phyloP scores from a whole-genome alignment of 768 basidiomycete species.

The Pleurotus tuber-regium region DNA sequence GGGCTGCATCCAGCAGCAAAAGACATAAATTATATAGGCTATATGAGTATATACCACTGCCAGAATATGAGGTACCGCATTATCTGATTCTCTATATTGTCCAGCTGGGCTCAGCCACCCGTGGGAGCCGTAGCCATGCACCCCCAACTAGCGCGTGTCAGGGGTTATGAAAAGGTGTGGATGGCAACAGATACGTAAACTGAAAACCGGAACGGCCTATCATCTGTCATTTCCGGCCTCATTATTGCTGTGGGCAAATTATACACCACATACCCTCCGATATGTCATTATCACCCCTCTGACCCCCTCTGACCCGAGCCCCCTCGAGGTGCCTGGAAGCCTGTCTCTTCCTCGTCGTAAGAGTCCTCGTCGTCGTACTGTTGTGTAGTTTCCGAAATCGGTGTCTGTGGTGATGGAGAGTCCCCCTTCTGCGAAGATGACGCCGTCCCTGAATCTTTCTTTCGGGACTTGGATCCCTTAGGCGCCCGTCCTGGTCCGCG shows the following conservation, averaged over 20 bases:
- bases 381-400: constrained; percentile 28
- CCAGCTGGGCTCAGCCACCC: constrained; percentile 21
- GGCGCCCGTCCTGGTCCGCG: constrained; percentile 77
- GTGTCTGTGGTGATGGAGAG: constrained; percentile 17
- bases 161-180: constrained; percentile 40
- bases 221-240: constrained; percentile 39
- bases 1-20: too few species aligned
- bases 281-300: constrained; percentile 14
- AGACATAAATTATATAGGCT: neutral
- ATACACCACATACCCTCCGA: neutral
- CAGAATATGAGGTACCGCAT: neutral
- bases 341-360: constrained; percentile 27
- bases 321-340: constrained; percentile 23
- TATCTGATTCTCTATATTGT: neutral
- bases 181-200: constrained; percentile 54
- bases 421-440: constrained; percentile 9
- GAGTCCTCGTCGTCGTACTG: constrained; percentile 30
- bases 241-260: constrained; percentile 7
- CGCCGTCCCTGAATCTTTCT: constrained; percentile 24
- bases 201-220: constrained; percentile 8
- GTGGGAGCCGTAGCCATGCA: constrained; percentile 52
- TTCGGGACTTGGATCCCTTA: constrained; percentile 49
- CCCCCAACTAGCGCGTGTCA: constrained; percentile 45
- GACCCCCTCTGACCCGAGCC: constrained; percentile 14
- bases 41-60: neutral